Evolutionary conservation across 768 basidiomycete species (phyloP), one percentile per base, ranked within the genome.

Genomic region (Lactifluus pinguis): DNA sequence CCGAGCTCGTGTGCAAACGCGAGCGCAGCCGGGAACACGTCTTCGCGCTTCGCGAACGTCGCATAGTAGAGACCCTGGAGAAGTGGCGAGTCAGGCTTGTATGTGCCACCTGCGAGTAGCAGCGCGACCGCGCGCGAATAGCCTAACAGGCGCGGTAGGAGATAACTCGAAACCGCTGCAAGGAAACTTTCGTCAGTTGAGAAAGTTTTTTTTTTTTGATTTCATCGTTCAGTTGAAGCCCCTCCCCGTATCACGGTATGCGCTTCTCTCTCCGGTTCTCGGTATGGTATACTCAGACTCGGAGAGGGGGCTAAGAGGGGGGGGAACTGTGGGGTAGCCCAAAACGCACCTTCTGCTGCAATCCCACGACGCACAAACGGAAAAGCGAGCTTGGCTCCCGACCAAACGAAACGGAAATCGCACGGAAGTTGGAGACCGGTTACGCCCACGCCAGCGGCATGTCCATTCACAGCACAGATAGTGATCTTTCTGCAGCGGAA

Each of bases 401-500:
- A 69, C 80, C 80, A 81, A 1, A 72, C 76, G 62, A 82, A 78
- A 17, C 80, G 79, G 44, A 81, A 76, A 64, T 81, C 80, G 62
- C 77, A 80, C 1, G 80, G 79, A 2, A 82, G 75, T 56, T 80
- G 79, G 51, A 81, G 58, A 0, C 72, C 78, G 0, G 79, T 80
- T 67, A 79, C 71, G 7, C 80, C 80, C n/a, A 79, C 73, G 1
- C 80, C 80, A 62, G 76, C 79, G 4, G 79, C 79, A 65, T 80
- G 76, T 0, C 80, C 80, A 57, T 81, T 80, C 17, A 81, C 77
- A 1, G 79, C 79, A 14, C 72, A 74, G 39, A 81, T 77, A 17
- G 80, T 77, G 13, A 84, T 74, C 67, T 84, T 84, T 49, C 81
- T 77, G 69, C 80, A 83, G 6, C 75, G 74, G 55, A 77, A 76